Percentiles rank a stretch among this genome's conserved stretches.
These are phyloP conservation scores for Sistotremastrum niveocremeum DNA, from an alignment of 768 basidiomycete genomes.

Conservation along the genomic window DNA sequence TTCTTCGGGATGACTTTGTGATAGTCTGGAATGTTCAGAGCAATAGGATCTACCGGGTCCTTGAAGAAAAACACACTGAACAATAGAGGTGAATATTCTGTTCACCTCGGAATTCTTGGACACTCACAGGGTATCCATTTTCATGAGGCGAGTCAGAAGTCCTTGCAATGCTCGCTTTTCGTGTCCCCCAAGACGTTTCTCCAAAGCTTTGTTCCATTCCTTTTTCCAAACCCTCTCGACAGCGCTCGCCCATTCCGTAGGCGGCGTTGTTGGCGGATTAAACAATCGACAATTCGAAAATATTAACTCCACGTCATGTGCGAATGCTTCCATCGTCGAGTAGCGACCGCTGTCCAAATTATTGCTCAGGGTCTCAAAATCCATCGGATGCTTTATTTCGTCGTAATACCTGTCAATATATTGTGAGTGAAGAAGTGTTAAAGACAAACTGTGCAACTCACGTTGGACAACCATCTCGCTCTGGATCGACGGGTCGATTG, in stretches of 20 bases:
- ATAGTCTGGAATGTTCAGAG: constrained; percentile 75
- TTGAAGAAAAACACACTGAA: constrained; percentile 38
- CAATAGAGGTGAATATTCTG: neutral
- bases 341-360: constrained; percentile 63
- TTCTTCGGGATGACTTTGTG: constrained; percentile 74
- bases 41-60: constrained; percentile 80
- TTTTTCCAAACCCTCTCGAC: constrained; percentile 68
- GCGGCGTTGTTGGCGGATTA: constrained; percentile 73
- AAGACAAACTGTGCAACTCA: constrained; percentile 26
- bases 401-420: constrained; percentile 61
- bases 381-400: constrained; percentile 89
- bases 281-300: constrained; percentile 86
- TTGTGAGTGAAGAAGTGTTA: constrained; percentile 1
- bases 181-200: constrained; percentile 56
- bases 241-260: constrained; percentile 52
- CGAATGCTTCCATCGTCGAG: constrained; percentile 68
- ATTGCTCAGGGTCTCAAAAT: constrained; percentile 66
- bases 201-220: constrained; percentile 73
- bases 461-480: constrained; percentile 81
- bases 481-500: constrained; percentile 69
- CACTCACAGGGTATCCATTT: constrained; percentile 48
- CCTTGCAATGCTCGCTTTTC: constrained; percentile 72
- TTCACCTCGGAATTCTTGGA: neutral
- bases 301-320: constrained; percentile 66
- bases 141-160: constrained; percentile 51